Evolutionary conservation across 805 yeast genomes (phyloP), one percentile per base, ranked within the genome.

Genomic region (Candida endomychidarum): DNA sequence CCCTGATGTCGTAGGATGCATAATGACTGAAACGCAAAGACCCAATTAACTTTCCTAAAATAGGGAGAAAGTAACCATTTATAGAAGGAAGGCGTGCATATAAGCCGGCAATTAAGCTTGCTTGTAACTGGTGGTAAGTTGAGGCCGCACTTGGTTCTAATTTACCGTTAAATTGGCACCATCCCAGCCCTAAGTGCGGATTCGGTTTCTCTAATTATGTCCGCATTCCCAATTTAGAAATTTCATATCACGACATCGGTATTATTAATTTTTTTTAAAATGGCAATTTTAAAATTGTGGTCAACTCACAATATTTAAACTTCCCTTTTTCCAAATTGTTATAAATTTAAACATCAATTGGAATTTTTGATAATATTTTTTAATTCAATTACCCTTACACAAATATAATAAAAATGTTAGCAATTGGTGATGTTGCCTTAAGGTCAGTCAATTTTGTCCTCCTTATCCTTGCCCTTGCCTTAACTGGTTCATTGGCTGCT

Each of bases 401-500:
- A 8, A 26, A 24, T 21, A 26, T 18, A 15, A 19, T 24, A 19
- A 48, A 22, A 42, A 78, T 78, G 77, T 74, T 84, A 61, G 81
- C 89, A 41, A 74, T 80, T 56, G 81, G 84, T 54, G 96, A 89
- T 68, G 70, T 81, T 52, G 64, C 81, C 49, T 75, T 89, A 55
- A 86, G 99, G 74, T 70, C 65, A 31, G 52, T 81, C 38, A 85
- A 87, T 74, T 83, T 90, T 57, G 70, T 79, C 54, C 81, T 87
- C 67, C 75, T 89, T 49, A 80, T 81, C 44, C 78, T 90, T 56
- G 77, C 81, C 41, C 78, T 93, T 47, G 99, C 96, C 63, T 75
- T 91, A 56, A 78, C 93, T 50, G 96, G 89, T 52, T 83, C 93
- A n/a, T 78, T 91, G 56, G 83, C 87, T 43, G 86, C 86, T 46